phyloP scores from a whole-genome alignment of 2,329 filamentous ascomycete species.

The Fusarium sacchari region DNA sequence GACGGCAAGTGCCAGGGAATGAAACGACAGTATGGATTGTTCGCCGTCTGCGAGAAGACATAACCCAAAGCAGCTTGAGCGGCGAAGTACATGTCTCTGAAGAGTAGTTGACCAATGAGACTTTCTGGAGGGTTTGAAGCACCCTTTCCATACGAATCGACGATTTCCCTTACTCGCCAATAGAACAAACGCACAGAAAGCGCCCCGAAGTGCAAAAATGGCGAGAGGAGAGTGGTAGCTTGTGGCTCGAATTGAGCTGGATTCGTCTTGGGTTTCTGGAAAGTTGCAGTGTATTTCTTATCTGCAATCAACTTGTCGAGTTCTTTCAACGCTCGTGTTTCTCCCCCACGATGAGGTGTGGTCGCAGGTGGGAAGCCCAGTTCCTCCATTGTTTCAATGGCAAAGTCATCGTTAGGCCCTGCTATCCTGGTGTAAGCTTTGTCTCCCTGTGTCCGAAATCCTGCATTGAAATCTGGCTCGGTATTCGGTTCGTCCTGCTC shows the following conservation, averaged over 20 bases:
- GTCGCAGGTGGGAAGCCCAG: conserved; percentile 73
- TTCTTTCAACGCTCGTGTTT: conserved; percentile 68
- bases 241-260: conserved; percentile 79
- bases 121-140: conserved; percentile 73
- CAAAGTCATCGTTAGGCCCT: conserved; percentile 75
- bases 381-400: conserved; percentile 76
- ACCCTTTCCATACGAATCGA: conserved; percentile 64
- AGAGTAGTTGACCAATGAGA: conserved; percentile 77
- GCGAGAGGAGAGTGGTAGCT: conserved; percentile 77
- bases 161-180: conserved; percentile 73
- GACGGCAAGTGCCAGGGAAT: conserved; percentile 82
- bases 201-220: conserved; percentile 78
- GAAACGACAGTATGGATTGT: conserved; percentile 76
- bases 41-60: conserved; percentile 70
- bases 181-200: conserved; percentile 78
- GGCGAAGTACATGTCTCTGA: conserved; percentile 86
- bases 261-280: conserved; percentile 79
- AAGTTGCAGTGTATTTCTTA: conserved; percentile 75
- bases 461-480: conserved; percentile 69
- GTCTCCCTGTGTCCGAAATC: conserved; percentile 63
- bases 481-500: conserved; percentile 63
- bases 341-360: conserved; percentile 76
- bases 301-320: conserved; percentile 70
- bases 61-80: conserved; percentile 76
- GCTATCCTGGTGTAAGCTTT: conserved; percentile 68